phyloP scores from a whole-genome alignment of 495 filamentous ascomycete genomes.

The Bacidia gigantensis region DNA sequence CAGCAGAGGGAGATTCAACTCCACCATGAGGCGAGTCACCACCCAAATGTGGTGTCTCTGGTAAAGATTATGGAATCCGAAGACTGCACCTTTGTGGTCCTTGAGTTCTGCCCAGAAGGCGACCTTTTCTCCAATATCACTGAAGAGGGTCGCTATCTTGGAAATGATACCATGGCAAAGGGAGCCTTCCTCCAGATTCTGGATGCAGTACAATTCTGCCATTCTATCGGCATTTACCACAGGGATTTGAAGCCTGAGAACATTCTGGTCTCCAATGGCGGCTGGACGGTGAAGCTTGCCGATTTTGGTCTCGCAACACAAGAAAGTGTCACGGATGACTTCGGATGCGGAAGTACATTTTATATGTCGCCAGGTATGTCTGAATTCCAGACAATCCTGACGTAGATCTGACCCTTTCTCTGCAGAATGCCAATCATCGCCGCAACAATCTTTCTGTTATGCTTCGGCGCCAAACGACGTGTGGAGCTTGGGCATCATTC shows the following conservation, averaged over 20 bases:
- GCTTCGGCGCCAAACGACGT: conserved; percentile 90
- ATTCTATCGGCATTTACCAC: conserved; percentile 88
- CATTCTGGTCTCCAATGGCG: conserved; percentile 78
- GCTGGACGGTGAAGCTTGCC: conserved; percentile 83
- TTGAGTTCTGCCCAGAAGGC: conserved; percentile 95
- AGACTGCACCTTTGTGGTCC: conserved; percentile 91
- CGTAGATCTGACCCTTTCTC: background rate
- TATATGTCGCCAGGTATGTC: conserved; percentile 98
- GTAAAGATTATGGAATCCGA: conserved; percentile 83
- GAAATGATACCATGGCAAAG: conserved; percentile 81
- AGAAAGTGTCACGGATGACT: conserved; percentile 75
- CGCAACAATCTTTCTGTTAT: conserved; percentile 67
- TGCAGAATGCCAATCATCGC: conserved; percentile 84
- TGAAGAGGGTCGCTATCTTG: conserved; percentile 80
- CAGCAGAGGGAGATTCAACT: conserved; percentile 87
- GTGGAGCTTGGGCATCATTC: conserved; percentile 93
- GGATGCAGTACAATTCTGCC: conserved; percentile 94
- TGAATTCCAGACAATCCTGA: no score
- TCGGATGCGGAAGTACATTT: conserved; percentile 96
- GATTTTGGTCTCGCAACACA: conserved; percentile 92
- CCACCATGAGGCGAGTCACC: conserved; percentile 75
- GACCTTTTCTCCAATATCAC: conserved; percentile 97
- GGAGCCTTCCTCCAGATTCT: conserved; percentile 87
- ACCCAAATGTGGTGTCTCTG: conserved; percentile 88
- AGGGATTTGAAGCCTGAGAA: conserved; percentile 98